These are phyloP conservation scores for Coniochaeta prunicola DNA, from an alignment of 2,329 filamentous ascomycete genomes.

Conservation along the genomic window DNA sequence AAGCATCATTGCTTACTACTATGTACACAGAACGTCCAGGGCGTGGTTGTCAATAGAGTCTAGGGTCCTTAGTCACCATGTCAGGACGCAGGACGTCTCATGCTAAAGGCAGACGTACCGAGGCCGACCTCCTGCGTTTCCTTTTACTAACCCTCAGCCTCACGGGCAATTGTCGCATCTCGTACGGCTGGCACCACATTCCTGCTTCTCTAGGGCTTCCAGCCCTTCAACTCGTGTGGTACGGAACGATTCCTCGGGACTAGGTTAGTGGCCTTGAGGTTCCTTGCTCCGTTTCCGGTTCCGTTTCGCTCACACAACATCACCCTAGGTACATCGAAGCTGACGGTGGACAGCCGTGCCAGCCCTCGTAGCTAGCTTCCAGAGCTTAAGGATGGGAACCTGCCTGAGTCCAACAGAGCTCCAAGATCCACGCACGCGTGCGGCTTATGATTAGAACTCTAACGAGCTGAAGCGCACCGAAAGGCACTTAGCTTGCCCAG, in stretches of 20 bases:
- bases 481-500: neutral
- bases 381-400: neutral
- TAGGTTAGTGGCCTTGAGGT: neutral
- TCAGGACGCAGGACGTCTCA: neutral
- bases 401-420: neutral
- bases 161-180: neutral
- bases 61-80: neutral
- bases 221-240: neutral
- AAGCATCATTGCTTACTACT: too few relatives aligned
- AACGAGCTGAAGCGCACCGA: neutral
- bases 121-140: neutral
- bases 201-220: neutral
- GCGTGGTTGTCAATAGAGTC: neutral
- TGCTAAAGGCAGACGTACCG: neutral
- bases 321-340: neutral
- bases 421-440: neutral
- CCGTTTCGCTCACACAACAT: neutral
- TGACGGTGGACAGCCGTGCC: neutral
- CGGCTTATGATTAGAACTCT: neutral
- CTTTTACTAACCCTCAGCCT: neutral
- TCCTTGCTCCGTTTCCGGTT: neutral
- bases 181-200: neutral
- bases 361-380: neutral
- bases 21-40: too few relatives aligned
- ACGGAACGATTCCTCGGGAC: neutral